A percentile compares a stretch with the other conserved stretches of the same genome.
These are phyloP conservation scores for Carex scoparia DNA, from an alignment of 176 grass and related monocot species.

Conservation along the genomic window DNA sequence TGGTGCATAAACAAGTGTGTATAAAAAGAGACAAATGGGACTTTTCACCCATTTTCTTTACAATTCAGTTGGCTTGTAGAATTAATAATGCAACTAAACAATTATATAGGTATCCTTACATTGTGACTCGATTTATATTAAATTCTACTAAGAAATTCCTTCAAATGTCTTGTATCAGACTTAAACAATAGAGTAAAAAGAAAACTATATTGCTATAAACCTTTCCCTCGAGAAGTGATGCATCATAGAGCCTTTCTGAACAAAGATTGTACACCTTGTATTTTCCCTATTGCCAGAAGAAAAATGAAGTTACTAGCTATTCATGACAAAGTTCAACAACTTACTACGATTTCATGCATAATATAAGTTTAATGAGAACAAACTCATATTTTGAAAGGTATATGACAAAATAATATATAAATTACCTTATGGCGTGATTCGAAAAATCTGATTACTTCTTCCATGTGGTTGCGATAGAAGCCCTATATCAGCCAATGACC, in stretches of 20 bases:
- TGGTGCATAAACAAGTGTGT: neutral
- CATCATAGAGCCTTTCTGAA: constrained; percentile 94
- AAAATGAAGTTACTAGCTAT: neutral
- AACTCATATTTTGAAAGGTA: neutral
- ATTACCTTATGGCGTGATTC: constrained; percentile 97
- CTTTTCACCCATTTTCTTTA: neutral
- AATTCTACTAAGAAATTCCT: neutral
- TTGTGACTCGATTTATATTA: neutral
- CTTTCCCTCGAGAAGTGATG: constrained; percentile 98
- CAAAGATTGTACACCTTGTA: constrained; percentile 99
- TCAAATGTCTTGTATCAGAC: neutral
- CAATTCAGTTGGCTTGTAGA: neutral
- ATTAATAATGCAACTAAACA: neutral
- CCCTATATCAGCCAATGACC: constrained; percentile 47
- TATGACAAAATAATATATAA: neutral
- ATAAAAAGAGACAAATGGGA: neutral
- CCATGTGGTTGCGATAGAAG: constrained; percentile 99
- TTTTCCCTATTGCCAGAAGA: constrained; percentile 58
- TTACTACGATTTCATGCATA: neutral
- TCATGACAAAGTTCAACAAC: neutral
- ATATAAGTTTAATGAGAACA: neutral
- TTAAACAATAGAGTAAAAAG: neutral
- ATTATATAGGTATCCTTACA: neutral
- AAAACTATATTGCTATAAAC: constrained; percentile 27
- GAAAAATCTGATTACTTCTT: constrained; percentile 99